These are phyloP conservation scores for Arthrinium puccinioides DNA, from an alignment of 2,329 filamentous ascomycete genomes.

Conservation along the genomic window DNA sequence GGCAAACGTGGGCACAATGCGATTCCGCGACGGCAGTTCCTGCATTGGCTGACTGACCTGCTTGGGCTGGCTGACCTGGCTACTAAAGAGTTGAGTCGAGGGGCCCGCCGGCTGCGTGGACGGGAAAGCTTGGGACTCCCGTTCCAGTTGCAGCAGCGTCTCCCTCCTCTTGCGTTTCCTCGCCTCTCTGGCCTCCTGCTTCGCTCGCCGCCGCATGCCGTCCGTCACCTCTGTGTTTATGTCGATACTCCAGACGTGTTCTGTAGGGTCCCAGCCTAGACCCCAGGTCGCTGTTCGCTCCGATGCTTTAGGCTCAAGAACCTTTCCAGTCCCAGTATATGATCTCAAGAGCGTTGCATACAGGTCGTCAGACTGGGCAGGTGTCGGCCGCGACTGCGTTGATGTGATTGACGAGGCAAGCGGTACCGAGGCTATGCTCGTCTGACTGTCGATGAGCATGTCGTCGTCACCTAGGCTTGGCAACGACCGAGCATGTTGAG, in stretches of 20 bases:
- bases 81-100: conserved; percentile 7
- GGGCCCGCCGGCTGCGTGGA: conserved; percentile 8
- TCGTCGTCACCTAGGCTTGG: conserved; percentile 7
- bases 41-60: conserved; percentile 7
- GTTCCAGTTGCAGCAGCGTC: conserved; percentile 17
- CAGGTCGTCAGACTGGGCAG: conserved; percentile 14
- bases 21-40: conserved; percentile 10
- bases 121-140: conserved; percentile 16
- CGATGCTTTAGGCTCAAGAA: conserved; percentile 13
- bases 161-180: conserved; percentile 22
- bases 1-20: conserved; percentile 13
- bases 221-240: conserved; percentile 16
- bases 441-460: conserved; percentile 17
- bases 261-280: conserved; percentile 13
- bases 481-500: conserved; percentile 1
- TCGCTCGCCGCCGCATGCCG: conserved; percentile 16
- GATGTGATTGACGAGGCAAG: conserved; percentile 8
- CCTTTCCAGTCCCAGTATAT: conserved; percentile 21
- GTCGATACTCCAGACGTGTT: conserved; percentile 22
- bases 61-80: conserved; percentile 13
- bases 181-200: conserved; percentile 16
- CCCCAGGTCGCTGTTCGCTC: conserved; percentile 21
- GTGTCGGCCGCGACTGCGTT: conserved; percentile 9
- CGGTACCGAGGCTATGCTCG: conserved; percentile 13
- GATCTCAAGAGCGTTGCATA: conserved; percentile 20